Percentiles rank a stretch among this genome's conserved stretches.
Conservation (phyloP, 495 filamentous ascomycete genomes). For the Lichina pygmaea region DNA sequence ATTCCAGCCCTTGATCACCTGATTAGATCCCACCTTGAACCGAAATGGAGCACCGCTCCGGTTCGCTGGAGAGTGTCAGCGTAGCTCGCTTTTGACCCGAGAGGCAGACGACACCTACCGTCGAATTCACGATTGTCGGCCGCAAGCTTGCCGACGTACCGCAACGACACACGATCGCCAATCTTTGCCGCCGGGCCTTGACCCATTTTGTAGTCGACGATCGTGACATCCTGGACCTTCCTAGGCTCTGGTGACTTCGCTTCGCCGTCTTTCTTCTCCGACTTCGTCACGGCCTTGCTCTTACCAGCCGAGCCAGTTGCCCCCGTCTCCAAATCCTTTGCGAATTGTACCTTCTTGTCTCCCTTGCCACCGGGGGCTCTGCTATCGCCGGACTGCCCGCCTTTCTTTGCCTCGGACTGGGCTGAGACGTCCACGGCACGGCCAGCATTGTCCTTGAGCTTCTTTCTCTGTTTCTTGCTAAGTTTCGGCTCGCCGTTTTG, state of each 20-base stretch:
- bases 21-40: slow-evolving; percentile 77
- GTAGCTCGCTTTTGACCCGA: background rate
- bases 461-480: slow-evolving; percentile 96
- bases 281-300: slow-evolving; percentile 15
- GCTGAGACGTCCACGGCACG: slow-evolving; percentile 32
- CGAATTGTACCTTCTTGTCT: slow-evolving; percentile 96
- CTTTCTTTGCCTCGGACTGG: slow-evolving; percentile 22
- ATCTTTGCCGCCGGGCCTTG: slow-evolving; percentile 56
- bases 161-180: slow-evolving; percentile 67
- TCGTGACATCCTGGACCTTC: slow-evolving; percentile 59
- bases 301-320: slow-evolving; percentile 12
- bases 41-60: slow-evolving; percentile 92
- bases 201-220: slow-evolving; percentile 87
- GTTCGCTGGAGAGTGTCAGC: slow-evolving; percentile 36
- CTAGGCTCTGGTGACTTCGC: slow-evolving; percentile 35
- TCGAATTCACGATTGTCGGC: slow-evolving; percentile 83
- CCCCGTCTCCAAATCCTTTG: slow-evolving; percentile 92
- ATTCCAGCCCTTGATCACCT: slow-evolving; percentile 98
- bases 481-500: slow-evolving; percentile 34
- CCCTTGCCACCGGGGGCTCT: slow-evolving; percentile 22
- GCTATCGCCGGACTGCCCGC: slow-evolving; percentile 4
- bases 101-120: slow-evolving; percentile 23
- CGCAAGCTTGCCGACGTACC: slow-evolving; percentile 86
- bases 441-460: slow-evolving; percentile 93
- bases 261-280: slow-evolving; percentile 11